Percentiles rank a stretch among this genome's conserved stretches.
Evolutionary conservation across 2,329 filamentous ascomycete genomes (phyloP).

Genomic region (Calonectria hawksworthii): DNA sequence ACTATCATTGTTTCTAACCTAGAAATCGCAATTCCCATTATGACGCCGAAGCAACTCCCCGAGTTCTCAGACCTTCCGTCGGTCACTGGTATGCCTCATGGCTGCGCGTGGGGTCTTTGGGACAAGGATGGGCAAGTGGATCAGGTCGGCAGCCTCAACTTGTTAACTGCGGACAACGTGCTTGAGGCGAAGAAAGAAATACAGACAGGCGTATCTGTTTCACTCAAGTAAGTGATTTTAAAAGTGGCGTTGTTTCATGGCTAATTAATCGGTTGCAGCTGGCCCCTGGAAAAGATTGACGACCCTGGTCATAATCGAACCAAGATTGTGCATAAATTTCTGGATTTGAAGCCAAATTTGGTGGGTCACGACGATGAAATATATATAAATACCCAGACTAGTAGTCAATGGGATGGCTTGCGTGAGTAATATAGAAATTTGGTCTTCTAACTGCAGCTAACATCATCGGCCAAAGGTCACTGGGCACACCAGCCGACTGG

Average conservation of each 20-base stretch:
- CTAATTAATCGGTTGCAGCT: constrained; percentile 45
- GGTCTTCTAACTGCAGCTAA: background rate
- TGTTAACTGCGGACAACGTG: constrained; percentile 61
- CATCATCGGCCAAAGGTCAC: background rate
- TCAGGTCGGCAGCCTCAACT: constrained; percentile 65
- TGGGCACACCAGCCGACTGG: constrained; percentile 12
- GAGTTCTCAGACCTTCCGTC: constrained; percentile 58
- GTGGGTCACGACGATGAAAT: constrained; percentile 64
- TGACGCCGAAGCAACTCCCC: constrained; percentile 47
- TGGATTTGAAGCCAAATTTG: constrained; percentile 25
- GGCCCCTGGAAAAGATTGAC: constrained; percentile 53
- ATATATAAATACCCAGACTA: constrained; percentile 68
- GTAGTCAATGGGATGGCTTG: constrained; percentile 70
- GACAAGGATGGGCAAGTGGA: constrained; percentile 62
- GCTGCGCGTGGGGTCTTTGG: constrained; percentile 67
- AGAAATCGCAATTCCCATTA: background rate
- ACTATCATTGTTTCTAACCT: background rate
- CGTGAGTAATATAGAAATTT: constrained; percentile 37
- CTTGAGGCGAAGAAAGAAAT: constrained; percentile 42
- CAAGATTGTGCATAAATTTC: background rate
- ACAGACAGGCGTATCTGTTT: constrained; percentile 61
- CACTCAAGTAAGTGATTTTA: constrained; percentile 60
- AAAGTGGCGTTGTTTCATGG: background rate
- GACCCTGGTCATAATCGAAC: constrained; percentile 1
- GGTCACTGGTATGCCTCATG: constrained; percentile 60